Evolutionary conservation across 1,139 yeast species (phyloP), one percentile per base, ranked within the genome.

Genomic region (Saccharomyces pastorianus): DNA sequence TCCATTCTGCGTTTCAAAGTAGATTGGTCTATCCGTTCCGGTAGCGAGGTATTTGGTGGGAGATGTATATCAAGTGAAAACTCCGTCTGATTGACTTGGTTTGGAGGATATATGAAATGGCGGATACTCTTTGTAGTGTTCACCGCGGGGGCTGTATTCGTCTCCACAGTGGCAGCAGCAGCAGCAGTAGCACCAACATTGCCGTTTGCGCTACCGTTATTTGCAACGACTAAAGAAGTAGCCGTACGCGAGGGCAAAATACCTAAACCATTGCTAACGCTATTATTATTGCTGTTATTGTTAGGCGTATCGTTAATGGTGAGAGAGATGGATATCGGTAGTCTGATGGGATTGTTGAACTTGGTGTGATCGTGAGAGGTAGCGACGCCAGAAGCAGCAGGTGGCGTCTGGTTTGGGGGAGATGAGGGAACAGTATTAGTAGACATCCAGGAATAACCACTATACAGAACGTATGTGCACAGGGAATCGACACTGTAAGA

Each of bases 1-100:
- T 82, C 86, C 55, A 69, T 71, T 54, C 63, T 61, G 46, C 58
- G 57, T 17, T 56, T 65, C 26, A 67, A 48, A 9, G 59, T 57
- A 42, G 63, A 64, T 23, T 59, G 61, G 44, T 57, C 58, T 25
- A 55, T 55, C 26, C 59, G 55, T 23, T 55, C 58, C 13, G 66
- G 63, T 29, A 59, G 49, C 11, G 50, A 31, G 6, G 57, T 57
- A 51, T 58, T 61, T 1, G 55, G 53, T 31, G 63, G 60, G 38
- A 58, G 44, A 11, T 38, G 44, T 38, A 38, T 38, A n/a, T 38
- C 44, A 2, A 38, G 25, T 5, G 44, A 38, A 11, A 38, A 38
- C 13, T 38, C 44, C 25, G 23, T 9, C 44, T 38, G 44, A 6
- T 38, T 38, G 6, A 17, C 44, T 20, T 38, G 44, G 7, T 38